Evolutionary conservation across 1,139 yeast genomes (phyloP).

Genomic region (Kodamaea plutei): DNA sequence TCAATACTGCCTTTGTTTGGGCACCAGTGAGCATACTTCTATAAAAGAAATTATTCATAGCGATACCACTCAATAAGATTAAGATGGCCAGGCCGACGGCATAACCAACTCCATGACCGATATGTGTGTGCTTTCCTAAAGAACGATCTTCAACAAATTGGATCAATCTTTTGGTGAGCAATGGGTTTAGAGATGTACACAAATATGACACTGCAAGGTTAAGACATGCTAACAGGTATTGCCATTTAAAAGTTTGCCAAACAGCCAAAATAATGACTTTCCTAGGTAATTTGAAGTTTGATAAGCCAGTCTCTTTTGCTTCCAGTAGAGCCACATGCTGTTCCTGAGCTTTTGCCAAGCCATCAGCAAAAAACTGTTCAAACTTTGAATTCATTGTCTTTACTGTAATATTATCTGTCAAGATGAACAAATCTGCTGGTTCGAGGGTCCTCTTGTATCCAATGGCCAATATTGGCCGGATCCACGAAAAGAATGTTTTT

Average conservation of each 20-base stretch:
- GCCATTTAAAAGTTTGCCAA: constrained; percentile 26
- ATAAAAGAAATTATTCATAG: constrained; percentile 60
- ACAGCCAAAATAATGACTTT: constrained; percentile 18
- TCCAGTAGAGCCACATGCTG: too few relatives aligned
- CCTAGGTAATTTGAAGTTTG: constrained; percentile 15
- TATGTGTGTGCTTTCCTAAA: constrained; percentile 15
- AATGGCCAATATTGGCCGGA: too few relatives aligned
- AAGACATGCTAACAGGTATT: constrained; percentile 20
- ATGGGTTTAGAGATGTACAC: constrained; percentile 18
- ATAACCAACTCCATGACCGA: constrained; percentile 33
- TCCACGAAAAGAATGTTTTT: too few relatives aligned
- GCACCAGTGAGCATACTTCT: constrained; percentile 47
- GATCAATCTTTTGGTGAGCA: constrained; percentile 42
- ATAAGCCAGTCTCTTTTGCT: constrained; percentile 25
- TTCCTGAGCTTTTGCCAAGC: too few relatives aligned
- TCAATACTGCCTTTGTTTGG: constrained; percentile 30
- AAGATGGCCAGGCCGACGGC: constrained; percentile 22
- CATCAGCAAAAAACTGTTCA: too few relatives aligned
- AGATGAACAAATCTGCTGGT: too few relatives aligned
- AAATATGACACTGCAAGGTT: constrained; percentile 17
- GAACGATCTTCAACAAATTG: constrained; percentile 33
- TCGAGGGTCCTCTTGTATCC: too few relatives aligned
- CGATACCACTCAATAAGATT: constrained; percentile 35
- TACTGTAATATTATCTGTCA: too few relatives aligned
- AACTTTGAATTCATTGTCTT: too few relatives aligned